Evolutionary conservation across 1,284 basidiomycete species (phyloP).

Genomic region (Xerocomus cyaneibrunnescens): DNA sequence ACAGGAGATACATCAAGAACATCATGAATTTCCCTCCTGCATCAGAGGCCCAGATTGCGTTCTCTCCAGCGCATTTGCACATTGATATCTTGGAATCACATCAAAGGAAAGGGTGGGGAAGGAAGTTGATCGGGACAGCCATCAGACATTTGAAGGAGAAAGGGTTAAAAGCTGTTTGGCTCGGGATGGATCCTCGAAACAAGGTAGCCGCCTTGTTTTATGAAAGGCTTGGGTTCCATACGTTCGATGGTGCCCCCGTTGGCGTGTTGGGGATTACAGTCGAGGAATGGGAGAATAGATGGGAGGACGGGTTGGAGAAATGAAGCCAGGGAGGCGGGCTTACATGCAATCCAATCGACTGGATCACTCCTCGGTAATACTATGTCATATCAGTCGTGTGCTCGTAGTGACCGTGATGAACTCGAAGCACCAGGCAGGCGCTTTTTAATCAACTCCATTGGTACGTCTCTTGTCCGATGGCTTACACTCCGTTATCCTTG

Average conservation of each 20-base stretch:
- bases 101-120: slow-evolving; percentile 51
- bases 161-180: slow-evolving; percentile 30
- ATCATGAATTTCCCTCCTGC: slow-evolving; percentile 25
- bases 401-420: too few species aligned
- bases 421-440: too few species aligned
- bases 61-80: slow-evolving; percentile 49
- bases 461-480: too few species aligned
- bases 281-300: slow-evolving; percentile 30
- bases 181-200: slow-evolving; percentile 30
- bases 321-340: background rate
- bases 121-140: slow-evolving; percentile 41
- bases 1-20: slow-evolving; percentile 27
- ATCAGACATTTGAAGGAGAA: slow-evolving; percentile 35
- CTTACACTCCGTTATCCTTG: too few species aligned
- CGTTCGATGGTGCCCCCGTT: slow-evolving; percentile 23
- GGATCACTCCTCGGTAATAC: too few species aligned
- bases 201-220: slow-evolving; percentile 29
- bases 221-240: slow-evolving; percentile 25
- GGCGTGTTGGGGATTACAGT: slow-evolving; percentile 35
- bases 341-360: too few species aligned
- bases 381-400: too few species aligned
- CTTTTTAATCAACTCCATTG: too few species aligned
- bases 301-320: background rate
- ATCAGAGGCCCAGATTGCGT: slow-evolving; percentile 26
- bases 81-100: slow-evolving; percentile 49